phyloP scores from a whole-genome alignment of 352 stramenopile species.

The Globisporangium uncinulatum region DNA sequence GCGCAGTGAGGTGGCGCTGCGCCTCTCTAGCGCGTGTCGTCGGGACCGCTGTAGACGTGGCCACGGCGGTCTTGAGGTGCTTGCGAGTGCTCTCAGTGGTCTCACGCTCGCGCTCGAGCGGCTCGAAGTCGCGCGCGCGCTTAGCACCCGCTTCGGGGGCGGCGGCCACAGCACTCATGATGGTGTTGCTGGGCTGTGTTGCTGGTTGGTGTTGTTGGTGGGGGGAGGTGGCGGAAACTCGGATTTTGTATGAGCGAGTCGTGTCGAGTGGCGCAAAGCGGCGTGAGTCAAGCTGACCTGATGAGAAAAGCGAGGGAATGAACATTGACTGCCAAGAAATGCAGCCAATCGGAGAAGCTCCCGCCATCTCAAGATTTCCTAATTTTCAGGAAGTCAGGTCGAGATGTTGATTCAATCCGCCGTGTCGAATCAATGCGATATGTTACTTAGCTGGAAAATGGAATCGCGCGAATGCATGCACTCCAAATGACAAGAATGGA shows the following conservation, averaged over 20 bases:
- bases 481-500: no score
- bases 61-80: background rate
- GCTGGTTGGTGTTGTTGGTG: no score
- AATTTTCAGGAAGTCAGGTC: background rate
- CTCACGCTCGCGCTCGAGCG: background rate
- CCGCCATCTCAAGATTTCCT: background rate
- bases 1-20: constrained; percentile 45
- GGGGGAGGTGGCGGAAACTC: background rate
- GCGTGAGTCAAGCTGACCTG: background rate
- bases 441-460: no score
- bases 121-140: background rate
- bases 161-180: background rate
- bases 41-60: constrained; percentile 8
- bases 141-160: background rate
- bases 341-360: background rate
- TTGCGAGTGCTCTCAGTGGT: background rate
- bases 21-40: constrained; percentile 32
- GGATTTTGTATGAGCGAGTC: background rate
- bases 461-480: no score
- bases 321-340: background rate
- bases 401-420: no score
- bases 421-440: no score
- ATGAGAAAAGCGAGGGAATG: background rate
- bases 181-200: background rate
- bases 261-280: constrained; percentile 1